Percentiles rank a stretch among this genome's conserved stretches.
Conservation (phyloP, 768 basidiomycete species). For the Cystobasidium onofrii region DNA sequence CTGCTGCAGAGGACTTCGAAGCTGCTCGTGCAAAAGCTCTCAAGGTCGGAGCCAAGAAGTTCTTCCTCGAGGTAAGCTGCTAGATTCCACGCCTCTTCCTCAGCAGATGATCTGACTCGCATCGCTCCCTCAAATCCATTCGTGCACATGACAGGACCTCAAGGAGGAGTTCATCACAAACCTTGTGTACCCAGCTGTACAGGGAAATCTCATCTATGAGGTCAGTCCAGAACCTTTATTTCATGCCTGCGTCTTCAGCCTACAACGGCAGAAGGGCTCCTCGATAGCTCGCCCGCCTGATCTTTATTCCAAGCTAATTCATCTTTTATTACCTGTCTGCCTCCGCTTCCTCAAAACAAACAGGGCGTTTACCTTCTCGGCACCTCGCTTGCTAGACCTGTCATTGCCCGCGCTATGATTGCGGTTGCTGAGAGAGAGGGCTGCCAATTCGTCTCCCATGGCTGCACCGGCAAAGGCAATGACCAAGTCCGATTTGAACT, state of each 20-base stretch:
- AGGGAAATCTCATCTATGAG: slow-evolving; percentile 98
- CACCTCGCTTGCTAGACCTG: slow-evolving; percentile 93
- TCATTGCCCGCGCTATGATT: slow-evolving; percentile 99
- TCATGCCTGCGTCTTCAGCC: no score
- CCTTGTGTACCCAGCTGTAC: slow-evolving; percentile 94
- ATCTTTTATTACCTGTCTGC: background rate
- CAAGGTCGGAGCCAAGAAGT: slow-evolving; percentile 86
- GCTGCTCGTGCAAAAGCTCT: slow-evolving; percentile 85
- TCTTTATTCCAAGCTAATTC: background rate
- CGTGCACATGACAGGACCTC: slow-evolving; percentile 57
- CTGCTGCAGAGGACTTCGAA: slow-evolving; percentile 74
- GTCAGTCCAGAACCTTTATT: slow-evolving; percentile 47
- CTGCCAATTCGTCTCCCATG: slow-evolving; percentile 97
- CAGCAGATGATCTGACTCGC: background rate
- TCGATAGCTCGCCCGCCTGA: no score
- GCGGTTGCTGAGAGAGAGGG: slow-evolving; percentile 77
- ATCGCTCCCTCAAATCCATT: background rate
- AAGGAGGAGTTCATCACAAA: slow-evolving; percentile 91
- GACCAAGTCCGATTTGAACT: slow-evolving; percentile 99
- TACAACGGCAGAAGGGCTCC: no score
- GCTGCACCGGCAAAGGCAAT: slow-evolving; percentile 99
- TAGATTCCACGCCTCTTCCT: background rate
- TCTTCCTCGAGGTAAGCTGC: slow-evolving; percentile 67
- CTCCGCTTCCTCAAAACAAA: slow-evolving; percentile 42
- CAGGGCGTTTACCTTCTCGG: slow-evolving; percentile 91